Percentiles rank a stretch among this genome's conserved stretches.
phyloP scores from a whole-genome alignment of 2,329 filamentous ascomycete genomes.

The Alternaria ethzedia region DNA sequence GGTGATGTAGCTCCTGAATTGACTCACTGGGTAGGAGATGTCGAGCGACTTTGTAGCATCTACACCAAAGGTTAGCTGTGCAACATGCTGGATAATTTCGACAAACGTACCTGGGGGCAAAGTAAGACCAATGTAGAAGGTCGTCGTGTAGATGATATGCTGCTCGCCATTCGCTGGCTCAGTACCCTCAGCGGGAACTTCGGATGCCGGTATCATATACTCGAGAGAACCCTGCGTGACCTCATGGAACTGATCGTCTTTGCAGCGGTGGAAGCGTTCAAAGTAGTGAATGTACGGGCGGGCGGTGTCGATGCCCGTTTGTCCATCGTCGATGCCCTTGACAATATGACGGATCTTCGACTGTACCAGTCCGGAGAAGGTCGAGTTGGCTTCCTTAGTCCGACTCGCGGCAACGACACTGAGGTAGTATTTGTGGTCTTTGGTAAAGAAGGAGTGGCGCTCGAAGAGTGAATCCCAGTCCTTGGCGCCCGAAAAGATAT shows the following conservation, averaged over 20 bases:
- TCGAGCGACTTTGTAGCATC: slow-evolving; percentile 74
- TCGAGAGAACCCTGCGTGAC: slow-evolving; percentile 68
- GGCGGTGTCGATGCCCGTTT: slow-evolving; percentile 76
- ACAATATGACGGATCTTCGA: slow-evolving; percentile 91
- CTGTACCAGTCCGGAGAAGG: slow-evolving; percentile 91
- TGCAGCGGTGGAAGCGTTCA: slow-evolving; percentile 77
- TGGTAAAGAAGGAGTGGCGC: slow-evolving; percentile 91
- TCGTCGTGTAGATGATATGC: slow-evolving; percentile 78
- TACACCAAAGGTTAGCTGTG: slow-evolving; percentile 17
- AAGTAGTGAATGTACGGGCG: slow-evolving; percentile 94
- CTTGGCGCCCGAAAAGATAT: slow-evolving; percentile 77
- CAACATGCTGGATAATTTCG: neutral
- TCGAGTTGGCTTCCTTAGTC: slow-evolving; percentile 81
- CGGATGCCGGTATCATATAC: slow-evolving; percentile 61
- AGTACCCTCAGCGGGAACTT: slow-evolving; percentile 54
- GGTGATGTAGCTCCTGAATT: slow-evolving; percentile 84
- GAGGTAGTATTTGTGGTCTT: slow-evolving; percentile 94
- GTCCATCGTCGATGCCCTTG: slow-evolving; percentile 78
- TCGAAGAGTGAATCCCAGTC: slow-evolving; percentile 88
- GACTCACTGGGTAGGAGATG: slow-evolving; percentile 79
- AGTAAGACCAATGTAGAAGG: slow-evolving; percentile 91
- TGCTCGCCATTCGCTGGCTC: slow-evolving; percentile 48
- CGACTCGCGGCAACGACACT: slow-evolving; percentile 83
- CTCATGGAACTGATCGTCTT: slow-evolving; percentile 65
- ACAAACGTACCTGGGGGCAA: slow-evolving; percentile 70